Evolutionary conservation across 176 grass and related monocot species (phyloP).

Genomic region (Carex pumila): DNA sequence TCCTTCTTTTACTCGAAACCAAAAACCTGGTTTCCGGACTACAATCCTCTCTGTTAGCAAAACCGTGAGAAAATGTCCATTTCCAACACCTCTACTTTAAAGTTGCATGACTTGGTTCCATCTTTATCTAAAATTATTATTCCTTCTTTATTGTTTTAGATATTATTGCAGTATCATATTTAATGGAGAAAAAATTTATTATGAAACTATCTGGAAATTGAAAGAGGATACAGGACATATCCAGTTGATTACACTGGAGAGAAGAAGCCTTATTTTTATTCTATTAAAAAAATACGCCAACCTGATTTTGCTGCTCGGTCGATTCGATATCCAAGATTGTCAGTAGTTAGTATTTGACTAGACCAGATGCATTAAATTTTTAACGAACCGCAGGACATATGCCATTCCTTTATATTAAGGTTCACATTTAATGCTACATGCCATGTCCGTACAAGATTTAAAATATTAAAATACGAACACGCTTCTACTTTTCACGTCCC

Average conservation of each 20-base stretch:
- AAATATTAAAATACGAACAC: neutral
- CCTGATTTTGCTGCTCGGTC: neutral
- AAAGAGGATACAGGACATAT: neutral
- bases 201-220: neutral
- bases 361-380: neutral
- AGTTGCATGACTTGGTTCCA: too few relatives aligned
- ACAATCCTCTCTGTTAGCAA: too few relatives aligned
- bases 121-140: too few relatives aligned
- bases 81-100: too few relatives aligned
- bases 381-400: neutral
- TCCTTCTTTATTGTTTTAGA: too few relatives aligned
- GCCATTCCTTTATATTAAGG: neutral
- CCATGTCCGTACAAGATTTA: neutral
- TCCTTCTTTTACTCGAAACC: too few relatives aligned
- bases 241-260: neutral
- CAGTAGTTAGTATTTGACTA: neutral
- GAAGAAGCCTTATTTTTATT: neutral
- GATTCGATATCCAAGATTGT: neutral
- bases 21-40: too few relatives aligned
- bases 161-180: too few relatives aligned
- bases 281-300: neutral
- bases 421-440: constrained; percentile 10
- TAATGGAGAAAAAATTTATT: neutral
- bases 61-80: too few relatives aligned
- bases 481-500: neutral